Base-by-base conservation (phyloP, 164 flowering plant genomes). In the Vitis riparia region DNA sequence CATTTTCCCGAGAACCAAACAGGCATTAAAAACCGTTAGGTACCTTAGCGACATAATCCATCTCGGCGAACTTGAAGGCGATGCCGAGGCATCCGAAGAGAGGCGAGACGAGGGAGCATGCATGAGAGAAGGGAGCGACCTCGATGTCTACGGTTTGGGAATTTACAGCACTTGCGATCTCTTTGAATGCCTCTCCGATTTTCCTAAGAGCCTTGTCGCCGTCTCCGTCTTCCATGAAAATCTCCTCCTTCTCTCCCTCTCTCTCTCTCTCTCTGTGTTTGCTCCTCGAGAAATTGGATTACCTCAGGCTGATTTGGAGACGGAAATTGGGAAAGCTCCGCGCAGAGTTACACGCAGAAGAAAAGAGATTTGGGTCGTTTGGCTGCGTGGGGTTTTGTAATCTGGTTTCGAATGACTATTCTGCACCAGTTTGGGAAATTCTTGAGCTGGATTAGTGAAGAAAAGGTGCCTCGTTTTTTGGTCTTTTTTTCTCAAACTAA, bases 51-150 rank as follows among this genome's bases (percentile, higher is more conserved):
- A 92, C 98, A 69, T 94, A 94, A 70, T 94, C 99, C 83, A 87
- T 84, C 72, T 94, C 97, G 7, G 99, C 99, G 69, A 94, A 94
- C 77, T 92, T 92, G 86, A 94, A 94, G 11, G 99, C 99, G 73
- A 94, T 82, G 12, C 99, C 99, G 3, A 94, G 73, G 68, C 87
- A 91, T 6, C 87, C 88, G 67, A 94, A 94, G 61, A 94, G 93
- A 66, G 97, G 98, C n/a, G 99, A 94, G 56, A 94, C 89, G 63
- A 84, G 86, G 48, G 99, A 82, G 66, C 97, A 91, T 6, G 99
- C 99, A 51, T 57, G 81, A 19, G 98, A 90, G 78, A 94, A 94
- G 0, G 85, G 82, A 17, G 75, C 90, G 32, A 91, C 77, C 59
- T 86, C 89, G 30, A 86, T 72, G 15, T 79, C 83, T n/a, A 23